Conservation (phyloP, 768 basidiomycete species). For the Suillus subalutaceus region DNA sequence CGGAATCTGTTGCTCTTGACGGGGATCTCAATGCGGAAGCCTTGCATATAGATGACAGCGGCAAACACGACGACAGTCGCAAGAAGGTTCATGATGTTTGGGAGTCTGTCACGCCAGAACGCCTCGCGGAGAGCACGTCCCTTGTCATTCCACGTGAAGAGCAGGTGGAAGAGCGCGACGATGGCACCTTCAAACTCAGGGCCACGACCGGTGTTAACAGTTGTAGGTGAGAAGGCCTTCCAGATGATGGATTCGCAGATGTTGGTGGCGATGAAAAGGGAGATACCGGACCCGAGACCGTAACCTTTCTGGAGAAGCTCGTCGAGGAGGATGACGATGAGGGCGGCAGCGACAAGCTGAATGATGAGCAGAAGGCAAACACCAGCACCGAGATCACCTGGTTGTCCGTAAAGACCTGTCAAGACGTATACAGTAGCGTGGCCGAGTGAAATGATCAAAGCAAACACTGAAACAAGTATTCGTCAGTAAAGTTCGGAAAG, state of each 20-base stretch:
- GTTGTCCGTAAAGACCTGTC: conserved; percentile 95
- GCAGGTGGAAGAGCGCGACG: conserved; percentile 93
- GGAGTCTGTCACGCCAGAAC: conserved; percentile 96
- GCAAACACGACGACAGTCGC: conserved; percentile 92
- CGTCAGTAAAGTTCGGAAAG: conserved; percentile 5
- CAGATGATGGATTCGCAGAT: conserved; percentile 99
- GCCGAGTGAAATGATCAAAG: conserved; percentile 93
- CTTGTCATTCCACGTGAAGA: conserved; percentile 99
- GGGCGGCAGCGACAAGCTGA: conserved; percentile 89
- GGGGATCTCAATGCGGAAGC: conserved; percentile 98
- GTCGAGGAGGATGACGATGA: conserved; percentile 98
- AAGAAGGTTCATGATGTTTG: conserved; percentile 97
- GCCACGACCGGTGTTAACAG: conserved; percentile 96
- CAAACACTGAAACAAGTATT: conserved; percentile 77
- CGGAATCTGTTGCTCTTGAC: conserved; percentile 96
- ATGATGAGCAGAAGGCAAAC: conserved; percentile 97
- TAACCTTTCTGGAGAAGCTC: conserved; percentile 99
- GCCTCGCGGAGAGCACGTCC: conserved; percentile 95
- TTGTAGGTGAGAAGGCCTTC: conserved; percentile 99
- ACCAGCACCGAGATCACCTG: conserved; percentile 90
- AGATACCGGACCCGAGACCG: conserved; percentile 97
- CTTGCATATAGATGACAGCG: conserved; percentile 96
- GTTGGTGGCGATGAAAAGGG: conserved; percentile 99
- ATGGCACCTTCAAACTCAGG: conserved; percentile 98
- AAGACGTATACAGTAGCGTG: conserved; percentile 97